These are phyloP conservation scores for Venustampulla echinocandica DNA, from an alignment of 495 filamentous ascomycete genomes.

Conservation along the genomic window DNA sequence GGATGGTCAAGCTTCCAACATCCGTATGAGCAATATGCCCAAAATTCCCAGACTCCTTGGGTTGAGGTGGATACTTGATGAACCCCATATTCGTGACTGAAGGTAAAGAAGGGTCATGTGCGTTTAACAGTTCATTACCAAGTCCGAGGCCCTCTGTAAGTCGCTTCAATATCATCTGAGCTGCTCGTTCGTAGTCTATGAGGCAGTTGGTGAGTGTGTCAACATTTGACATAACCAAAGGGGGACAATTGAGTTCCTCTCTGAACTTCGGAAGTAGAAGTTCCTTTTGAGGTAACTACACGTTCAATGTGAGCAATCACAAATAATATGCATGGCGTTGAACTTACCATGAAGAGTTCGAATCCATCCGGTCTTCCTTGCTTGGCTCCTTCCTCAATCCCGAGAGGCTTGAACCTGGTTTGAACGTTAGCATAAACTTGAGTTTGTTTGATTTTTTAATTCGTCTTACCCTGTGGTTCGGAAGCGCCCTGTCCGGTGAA, in stretches of 20 bases:
- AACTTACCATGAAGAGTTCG: not conserved
- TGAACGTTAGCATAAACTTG: not conserved
- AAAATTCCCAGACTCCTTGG: not conserved
- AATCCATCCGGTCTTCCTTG: not conserved
- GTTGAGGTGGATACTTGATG: not conserved
- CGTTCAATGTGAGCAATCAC: not conserved
- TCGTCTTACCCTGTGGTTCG: not conserved
- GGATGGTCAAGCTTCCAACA: not conserved
- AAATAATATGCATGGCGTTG: not conserved
- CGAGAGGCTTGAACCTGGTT: not conserved
- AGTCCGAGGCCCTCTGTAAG: not conserved
- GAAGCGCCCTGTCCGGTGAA: not conserved
- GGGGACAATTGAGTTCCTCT: not conserved
- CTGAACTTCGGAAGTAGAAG: not conserved
- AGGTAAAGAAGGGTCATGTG: not conserved
- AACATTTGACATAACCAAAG: not conserved
- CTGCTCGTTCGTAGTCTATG: not conserved
- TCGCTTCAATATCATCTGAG: not conserved
- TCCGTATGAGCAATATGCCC: not conserved
- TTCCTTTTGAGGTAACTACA: not conserved
- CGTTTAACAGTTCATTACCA: not conserved
- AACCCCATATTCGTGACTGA: not conserved
- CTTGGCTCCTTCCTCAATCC: not conserved
- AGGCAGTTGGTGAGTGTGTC: not conserved
- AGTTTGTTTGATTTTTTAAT: not conserved